A percentile compares a stretch with the other conserved stretches of the same genome.
Conservation (phyloP, 768 basidiomycete species). For the Rhodotorula sphaerocarpa region DNA sequence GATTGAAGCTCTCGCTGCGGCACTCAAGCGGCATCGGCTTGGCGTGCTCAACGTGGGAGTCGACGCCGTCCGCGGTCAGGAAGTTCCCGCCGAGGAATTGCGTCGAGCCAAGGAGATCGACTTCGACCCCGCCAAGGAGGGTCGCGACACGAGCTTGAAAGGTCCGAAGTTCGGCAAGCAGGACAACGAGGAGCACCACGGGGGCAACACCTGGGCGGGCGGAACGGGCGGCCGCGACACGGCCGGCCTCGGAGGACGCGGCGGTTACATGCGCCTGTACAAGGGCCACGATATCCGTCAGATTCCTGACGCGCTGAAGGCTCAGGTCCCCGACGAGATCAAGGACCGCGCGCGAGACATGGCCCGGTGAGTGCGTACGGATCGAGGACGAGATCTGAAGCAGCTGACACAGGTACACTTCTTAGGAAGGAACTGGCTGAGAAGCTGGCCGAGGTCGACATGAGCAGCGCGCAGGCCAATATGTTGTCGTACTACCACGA, state of each 20-base stretch:
- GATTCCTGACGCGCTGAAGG: constrained; percentile 22
- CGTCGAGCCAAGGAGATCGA: constrained; percentile 17
- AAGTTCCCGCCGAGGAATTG: not conserved
- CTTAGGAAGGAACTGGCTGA: constrained; percentile 23
- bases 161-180: constrained; percentile 29
- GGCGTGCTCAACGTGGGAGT: constrained; percentile 18
- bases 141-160: constrained; percentile 8
- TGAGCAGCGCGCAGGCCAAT: constrained; percentile 9
- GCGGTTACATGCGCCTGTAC: constrained; percentile 29
- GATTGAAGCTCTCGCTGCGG: constrained; percentile 19
- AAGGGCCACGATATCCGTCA: constrained; percentile 20
- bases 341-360: constrained; percentile 26
- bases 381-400: too few species aligned
- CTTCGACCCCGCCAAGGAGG: constrained; percentile 23
- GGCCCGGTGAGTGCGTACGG: constrained; percentile 2
- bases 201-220: constrained; percentile 31
- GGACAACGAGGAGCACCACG: constrained; percentile 20
- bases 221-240: constrained; percentile 31
- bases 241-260: constrained; percentile 19
- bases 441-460: constrained; percentile 19
- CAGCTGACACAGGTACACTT: too few species aligned
- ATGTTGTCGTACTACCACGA: constrained; percentile 21
- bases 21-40: constrained; percentile 15
- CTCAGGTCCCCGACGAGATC: constrained; percentile 24
- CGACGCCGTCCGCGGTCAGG: constrained; percentile 20